These are phyloP conservation scores for Candida easanensis DNA, from an alignment of 805 yeast genomes.

Conservation along the genomic window DNA sequence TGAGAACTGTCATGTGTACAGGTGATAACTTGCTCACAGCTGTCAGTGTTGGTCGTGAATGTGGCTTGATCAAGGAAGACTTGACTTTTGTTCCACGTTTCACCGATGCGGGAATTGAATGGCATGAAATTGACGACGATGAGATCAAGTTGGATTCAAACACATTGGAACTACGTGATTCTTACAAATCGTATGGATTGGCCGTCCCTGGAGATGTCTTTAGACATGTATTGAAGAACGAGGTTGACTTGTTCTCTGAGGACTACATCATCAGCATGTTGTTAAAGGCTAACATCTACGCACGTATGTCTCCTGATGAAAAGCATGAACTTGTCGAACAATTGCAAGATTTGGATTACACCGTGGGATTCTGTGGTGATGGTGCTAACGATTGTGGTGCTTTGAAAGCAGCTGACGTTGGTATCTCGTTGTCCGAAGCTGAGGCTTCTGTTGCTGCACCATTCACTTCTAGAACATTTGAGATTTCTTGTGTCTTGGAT, in stretches of 20 bases:
- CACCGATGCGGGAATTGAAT: slow-evolving; percentile 37
- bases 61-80: slow-evolving; percentile 55
- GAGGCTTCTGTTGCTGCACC: slow-evolving; percentile 99
- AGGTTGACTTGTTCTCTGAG: slow-evolving; percentile 28
- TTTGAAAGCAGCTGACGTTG: slow-evolving; percentile 95
- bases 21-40: slow-evolving; percentile 97
- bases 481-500: slow-evolving; percentile 87
- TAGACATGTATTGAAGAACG: slow-evolving; percentile 59
- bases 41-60: slow-evolving; percentile 85
- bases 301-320: slow-evolving; percentile 99
- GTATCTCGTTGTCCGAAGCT: slow-evolving; percentile 92
- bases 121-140: slow-evolving; percentile 70
- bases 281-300: slow-evolving; percentile 74
- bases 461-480: slow-evolving; percentile 86
- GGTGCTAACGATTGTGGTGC: slow-evolving; percentile 99
- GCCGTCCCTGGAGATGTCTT: slow-evolving; percentile 95
- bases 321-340: slow-evolving; percentile 93
- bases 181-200: slow-evolving; percentile 49
- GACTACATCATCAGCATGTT: slow-evolving; percentile 55
- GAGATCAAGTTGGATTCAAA: slow-evolving; percentile 55
- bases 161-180: slow-evolving; percentile 50
- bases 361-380: slow-evolving; percentile 97
- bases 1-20: slow-evolving; percentile 93
- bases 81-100: slow-evolving; percentile 63
- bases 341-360: slow-evolving; percentile 79